Base-by-base conservation (phyloP, 768 basidiomycete species). In the Amanita fuliginea region DNA sequence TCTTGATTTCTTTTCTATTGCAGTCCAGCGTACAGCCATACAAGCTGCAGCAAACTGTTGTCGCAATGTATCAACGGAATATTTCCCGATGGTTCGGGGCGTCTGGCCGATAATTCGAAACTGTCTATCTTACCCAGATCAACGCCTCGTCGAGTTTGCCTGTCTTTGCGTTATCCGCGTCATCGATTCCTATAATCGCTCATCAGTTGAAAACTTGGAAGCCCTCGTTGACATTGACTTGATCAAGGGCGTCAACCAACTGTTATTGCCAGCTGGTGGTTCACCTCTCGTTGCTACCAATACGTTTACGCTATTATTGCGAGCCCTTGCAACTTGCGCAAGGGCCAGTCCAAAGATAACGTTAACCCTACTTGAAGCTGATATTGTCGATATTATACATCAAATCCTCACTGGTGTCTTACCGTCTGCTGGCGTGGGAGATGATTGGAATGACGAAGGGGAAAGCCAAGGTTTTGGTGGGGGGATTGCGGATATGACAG, bases 21-120 rank as follows among this genome's bases (percentile, higher is more conserved):
- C 93, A 26, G 94, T 97, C 10, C 96, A 99, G 63, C 79, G 96
- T 44, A 98, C 93, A 0, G 96, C 96, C 19, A 71, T 99, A 21
- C 93, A 96, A 58, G 94, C 96, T 14, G 94, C 94, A 1, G 85
- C 95, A 30, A 97, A 97, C 58, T 98, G 96, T 59, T 98, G 96
- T 67, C 81, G 92, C 43, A 91, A 91, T 62, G 80, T 96, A 46
- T 83, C 90, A 2, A 64, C 86, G 22, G 96, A 98, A 52, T 83
- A 90, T 60, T 94, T 93, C 66, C 62, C 78, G 30, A 91, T 91
- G 81, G 84, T 98, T 59, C 79, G 76, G 35, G 86, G 86, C 41
- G 87, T 92, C 35, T 89, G 86, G 85, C 83, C 94, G 0, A 95
- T 89, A 65, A 84, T 99, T 56, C 83, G 90, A 53, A 92, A 91